Base-by-base conservation (phyloP, 140 eudicot genomes). In the Ambrosia hybrid region DNA sequence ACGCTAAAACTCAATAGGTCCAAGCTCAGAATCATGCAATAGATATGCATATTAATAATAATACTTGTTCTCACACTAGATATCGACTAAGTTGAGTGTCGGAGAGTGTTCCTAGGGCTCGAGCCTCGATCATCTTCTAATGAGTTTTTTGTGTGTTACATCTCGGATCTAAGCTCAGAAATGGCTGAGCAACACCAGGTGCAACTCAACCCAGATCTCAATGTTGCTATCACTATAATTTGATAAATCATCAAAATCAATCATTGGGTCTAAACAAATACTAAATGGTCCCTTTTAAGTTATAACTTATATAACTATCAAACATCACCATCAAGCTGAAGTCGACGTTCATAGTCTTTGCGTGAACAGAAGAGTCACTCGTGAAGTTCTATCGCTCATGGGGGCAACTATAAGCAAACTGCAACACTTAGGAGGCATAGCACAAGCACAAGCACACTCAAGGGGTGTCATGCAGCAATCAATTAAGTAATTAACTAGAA, bases 311-410 rank as follows among this genome's bases (percentile, higher is more conserved):
- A 45, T 21, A 21, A 21, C 26, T 21, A 21, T 21, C 26, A 21
- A 39, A 43, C 11, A 43, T 71, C 76, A 71, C 67, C 21, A 16
- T 71, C 76, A 59, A 33, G 58, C 45, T 49, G 49, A 59, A 13
- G 60, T 46, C 33, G 6, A 57, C 5, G 68, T 56, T 9, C 63
- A 71, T 16, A 61, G 45, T 21, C 26, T 21, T 21, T 21, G 26
- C 0, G 55, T 13, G 5, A 49, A 49, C 5, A 49, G 55, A 49
- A 49, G 55, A 49, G 48, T 6, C 46, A 1, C 8, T 8, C 9
- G 8, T 5, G 46, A 41, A 8, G 6, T 41, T 41, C 46, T 41
- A 30, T 30, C 46, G 1, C 46, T 41, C 46, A 0, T 41, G 46
- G 46, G 9, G 8, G 53, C 53, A 8, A 48, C 53, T 3, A 48